Percentiles rank a stretch among this genome's conserved stretches.
Evolutionary conservation across 2,329 filamentous ascomycete species (phyloP).

Genomic region (Colletotrichum salicis): DNA sequence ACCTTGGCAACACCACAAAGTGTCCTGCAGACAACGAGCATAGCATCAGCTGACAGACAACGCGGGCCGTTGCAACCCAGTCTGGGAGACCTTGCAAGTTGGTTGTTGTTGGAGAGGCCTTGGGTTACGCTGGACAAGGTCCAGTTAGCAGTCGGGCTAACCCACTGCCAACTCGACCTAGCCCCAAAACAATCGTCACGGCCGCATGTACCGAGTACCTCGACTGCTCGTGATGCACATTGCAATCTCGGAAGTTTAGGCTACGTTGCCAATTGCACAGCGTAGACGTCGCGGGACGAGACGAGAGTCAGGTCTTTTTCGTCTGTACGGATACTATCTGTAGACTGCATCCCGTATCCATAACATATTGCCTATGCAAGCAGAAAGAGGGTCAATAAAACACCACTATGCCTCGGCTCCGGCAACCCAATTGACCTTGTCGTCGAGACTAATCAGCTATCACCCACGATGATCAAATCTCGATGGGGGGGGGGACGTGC

Average conservation of each 20-base stretch:
- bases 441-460: neutral
- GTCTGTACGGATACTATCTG: neutral
- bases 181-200: conserved; percentile 30
- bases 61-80: conserved; percentile 1
- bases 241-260: conserved; percentile 34
- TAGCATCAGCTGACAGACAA: conserved; percentile 1
- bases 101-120: neutral
- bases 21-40: neutral
- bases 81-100: no score
- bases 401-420: conserved; percentile 30
- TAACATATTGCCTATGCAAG: neutral
- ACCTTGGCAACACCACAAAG: neutral
- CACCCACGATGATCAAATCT: neutral
- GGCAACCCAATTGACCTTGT: conserved; percentile 24
- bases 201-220: conserved; percentile 32
- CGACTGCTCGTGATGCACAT: conserved; percentile 23
- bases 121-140: conserved; percentile 23
- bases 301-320: conserved; percentile 10
- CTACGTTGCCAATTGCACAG: conserved; percentile 32
- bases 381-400: conserved; percentile 19
- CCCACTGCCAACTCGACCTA: conserved; percentile 32
- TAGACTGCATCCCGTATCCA: neutral
- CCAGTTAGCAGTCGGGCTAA: conserved; percentile 22
- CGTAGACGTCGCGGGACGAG: no score
- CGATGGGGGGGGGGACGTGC: neutral